These are phyloP conservation scores for Sambucus nigra DNA, from an alignment of 129 eudicot genomes.

Conservation along the genomic window DNA sequence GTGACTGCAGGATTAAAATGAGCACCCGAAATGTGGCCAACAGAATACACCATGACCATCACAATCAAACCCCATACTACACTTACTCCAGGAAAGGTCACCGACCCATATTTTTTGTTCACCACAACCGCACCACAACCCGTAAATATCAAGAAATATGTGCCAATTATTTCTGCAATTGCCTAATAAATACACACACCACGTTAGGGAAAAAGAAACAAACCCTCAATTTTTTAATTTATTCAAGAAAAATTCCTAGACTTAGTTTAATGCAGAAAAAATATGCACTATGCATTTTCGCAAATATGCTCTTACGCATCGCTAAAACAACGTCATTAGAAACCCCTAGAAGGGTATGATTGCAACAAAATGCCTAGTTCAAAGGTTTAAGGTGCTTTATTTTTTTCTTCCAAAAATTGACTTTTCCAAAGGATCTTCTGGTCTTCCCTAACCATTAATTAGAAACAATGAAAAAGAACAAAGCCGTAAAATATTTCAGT, in stretches of 20 bases:
- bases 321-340: too few relatives aligned
- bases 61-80: constrained; percentile 57
- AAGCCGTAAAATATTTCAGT: too few relatives aligned
- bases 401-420: too few relatives aligned
- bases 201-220: too few relatives aligned
- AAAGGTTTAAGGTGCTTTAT: too few relatives aligned
- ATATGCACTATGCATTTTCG: background rate
- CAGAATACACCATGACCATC: constrained; percentile 49
- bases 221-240: too few relatives aligned
- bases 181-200: constrained; percentile 17
- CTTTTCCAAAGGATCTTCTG: too few relatives aligned
- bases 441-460: too few relatives aligned
- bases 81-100: constrained; percentile 54
- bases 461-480: too few relatives aligned
- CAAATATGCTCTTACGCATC: background rate
- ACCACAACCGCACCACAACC: constrained; percentile 67
- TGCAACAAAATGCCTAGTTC: too few relatives aligned
- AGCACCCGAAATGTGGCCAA: constrained; percentile 57
- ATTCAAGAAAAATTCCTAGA: background rate
- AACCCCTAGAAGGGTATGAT: too few relatives aligned
- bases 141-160: constrained; percentile 44
- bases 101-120: constrained; percentile 44
- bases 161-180: constrained; percentile 53
- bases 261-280: background rate
- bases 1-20: constrained; percentile 69